A percentile compares a stretch with the other conserved stretches of the same genome.
Evolutionary conservation across 345 rosid species (phyloP).

Genomic region (Gossypium raimondii): DNA sequence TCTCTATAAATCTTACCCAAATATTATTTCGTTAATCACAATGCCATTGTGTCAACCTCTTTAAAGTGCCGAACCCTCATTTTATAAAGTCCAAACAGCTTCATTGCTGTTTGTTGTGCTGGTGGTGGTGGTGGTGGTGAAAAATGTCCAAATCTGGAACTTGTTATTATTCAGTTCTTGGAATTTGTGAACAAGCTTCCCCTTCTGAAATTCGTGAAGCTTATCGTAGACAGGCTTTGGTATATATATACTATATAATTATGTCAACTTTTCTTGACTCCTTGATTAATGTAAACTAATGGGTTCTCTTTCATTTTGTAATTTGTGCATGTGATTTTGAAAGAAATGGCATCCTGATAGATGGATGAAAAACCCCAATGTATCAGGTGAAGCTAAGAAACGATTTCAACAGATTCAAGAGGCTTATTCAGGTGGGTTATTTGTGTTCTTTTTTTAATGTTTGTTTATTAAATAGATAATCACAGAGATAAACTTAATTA

Average conservation of each 20-base stretch:
- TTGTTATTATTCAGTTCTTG: conserved; percentile 33
- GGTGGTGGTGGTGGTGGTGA: not conserved
- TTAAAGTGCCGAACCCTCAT: not conserved
- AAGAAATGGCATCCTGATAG: conserved; percentile 50
- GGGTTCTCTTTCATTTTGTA: not conserved
- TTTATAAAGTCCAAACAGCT: not conserved
- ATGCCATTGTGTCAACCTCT: not conserved
- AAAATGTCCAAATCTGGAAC: conserved; percentile 16
- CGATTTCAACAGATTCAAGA: conserved; percentile 43
- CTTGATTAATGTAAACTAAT: not conserved
- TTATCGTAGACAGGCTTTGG: conserved; percentile 34
- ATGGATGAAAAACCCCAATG: conserved; percentile 27
- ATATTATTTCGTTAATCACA: not conserved
- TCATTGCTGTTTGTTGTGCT: not conserved
- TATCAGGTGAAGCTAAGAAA: conserved; percentile 28
- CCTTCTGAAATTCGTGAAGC: conserved; percentile 32
- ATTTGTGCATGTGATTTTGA: not conserved
- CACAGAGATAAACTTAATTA: too few species aligned
- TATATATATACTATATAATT: not conserved
- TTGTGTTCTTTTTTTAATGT: too few species aligned
- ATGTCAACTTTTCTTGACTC: not conserved
- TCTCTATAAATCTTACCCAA: not conserved
- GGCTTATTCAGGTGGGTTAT: conserved; percentile 32
- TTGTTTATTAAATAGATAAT: too few species aligned
- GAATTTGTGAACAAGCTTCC: conserved; percentile 29